Conservation (phyloP, 2,329 filamentous ascomycete species). For the Neoascochyta sp. region DNA sequence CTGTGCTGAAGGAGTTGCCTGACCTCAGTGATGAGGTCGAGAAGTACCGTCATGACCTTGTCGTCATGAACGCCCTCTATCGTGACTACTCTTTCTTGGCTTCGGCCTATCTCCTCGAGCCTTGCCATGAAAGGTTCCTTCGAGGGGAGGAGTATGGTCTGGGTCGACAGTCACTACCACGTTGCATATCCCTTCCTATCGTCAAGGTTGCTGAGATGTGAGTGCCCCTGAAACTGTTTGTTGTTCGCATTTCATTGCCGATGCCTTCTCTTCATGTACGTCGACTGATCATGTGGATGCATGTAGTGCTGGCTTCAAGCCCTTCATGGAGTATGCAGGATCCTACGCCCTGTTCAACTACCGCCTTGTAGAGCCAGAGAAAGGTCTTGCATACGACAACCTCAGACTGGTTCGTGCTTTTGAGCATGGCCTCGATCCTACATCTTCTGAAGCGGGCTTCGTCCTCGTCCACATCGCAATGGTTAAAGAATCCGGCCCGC, state of each 20-base stretch:
- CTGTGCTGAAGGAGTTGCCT: constrained; percentile 69
- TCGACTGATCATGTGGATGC: constrained; percentile 17
- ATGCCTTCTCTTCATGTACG: neutral
- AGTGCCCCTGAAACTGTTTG: constrained; percentile 40
- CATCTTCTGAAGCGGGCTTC: constrained; percentile 88
- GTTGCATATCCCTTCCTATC: constrained; percentile 74
- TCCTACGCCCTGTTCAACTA: constrained; percentile 64
- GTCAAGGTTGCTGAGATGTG: constrained; percentile 81
- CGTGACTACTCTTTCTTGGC: constrained; percentile 89
- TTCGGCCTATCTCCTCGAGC: constrained; percentile 85
- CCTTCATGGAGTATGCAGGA: constrained; percentile 82
- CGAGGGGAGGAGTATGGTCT: constrained; percentile 72
- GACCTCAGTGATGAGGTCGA: constrained; percentile 73
- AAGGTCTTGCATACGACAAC: constrained; percentile 56
- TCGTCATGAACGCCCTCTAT: constrained; percentile 80
- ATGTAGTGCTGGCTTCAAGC: constrained; percentile 69
- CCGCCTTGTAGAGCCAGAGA: constrained; percentile 53
- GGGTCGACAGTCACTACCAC: constrained; percentile 68
- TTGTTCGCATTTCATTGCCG: neutral
- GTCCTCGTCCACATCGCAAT: constrained; percentile 96
- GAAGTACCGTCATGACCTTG: constrained; percentile 66
- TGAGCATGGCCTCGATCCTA: constrained; percentile 80
- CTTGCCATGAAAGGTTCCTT: constrained; percentile 72
- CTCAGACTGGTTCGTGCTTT: constrained; percentile 86
- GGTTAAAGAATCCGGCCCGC: constrained; percentile 77